A percentile compares a stretch with the other conserved stretches of the same genome.
Evolutionary conservation across 2,329 filamentous ascomycete species (phyloP).

Genomic region (Plenodomus tracheiphilus): DNA sequence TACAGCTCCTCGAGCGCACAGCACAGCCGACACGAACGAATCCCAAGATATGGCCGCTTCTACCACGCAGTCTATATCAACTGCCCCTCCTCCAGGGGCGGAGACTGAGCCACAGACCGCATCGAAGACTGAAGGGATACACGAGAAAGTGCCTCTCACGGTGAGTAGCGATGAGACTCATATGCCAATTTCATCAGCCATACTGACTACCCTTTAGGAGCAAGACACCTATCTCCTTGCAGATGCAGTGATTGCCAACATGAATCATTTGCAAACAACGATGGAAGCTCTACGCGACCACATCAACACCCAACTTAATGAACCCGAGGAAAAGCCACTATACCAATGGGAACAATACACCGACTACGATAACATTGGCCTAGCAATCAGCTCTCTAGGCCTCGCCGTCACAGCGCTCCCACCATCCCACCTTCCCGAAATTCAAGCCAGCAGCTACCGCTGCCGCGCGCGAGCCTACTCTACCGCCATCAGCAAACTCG

Average conservation of each 20-base stretch:
- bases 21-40: not conserved
- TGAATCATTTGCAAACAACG: not conserved
- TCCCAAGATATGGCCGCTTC: not conserved
- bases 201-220: not conserved
- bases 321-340: constrained; percentile 13
- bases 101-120: too few species aligned
- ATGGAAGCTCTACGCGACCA: constrained; percentile 6
- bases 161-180: not conserved
- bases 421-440: not conserved
- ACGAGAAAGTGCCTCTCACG: not conserved
- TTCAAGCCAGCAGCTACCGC: not conserved
- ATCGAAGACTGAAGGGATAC: not conserved
- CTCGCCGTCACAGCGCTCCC: constrained; percentile 3
- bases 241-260: not conserved
- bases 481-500: constrained; percentile 12
- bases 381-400: constrained; percentile 7
- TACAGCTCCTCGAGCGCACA: not conserved
- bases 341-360: constrained; percentile 17
- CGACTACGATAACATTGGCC: constrained; percentile 6
- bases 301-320: constrained; percentile 15
- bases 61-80: too few species aligned
- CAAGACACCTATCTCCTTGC: not conserved
- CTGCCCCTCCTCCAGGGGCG: too few species aligned
- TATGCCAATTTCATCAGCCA: not conserved
- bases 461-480: constrained; percentile 9